phyloP scores from a whole-genome alignment of 495 filamentous ascomycete genomes.

The Durotheca rogersii region DNA sequence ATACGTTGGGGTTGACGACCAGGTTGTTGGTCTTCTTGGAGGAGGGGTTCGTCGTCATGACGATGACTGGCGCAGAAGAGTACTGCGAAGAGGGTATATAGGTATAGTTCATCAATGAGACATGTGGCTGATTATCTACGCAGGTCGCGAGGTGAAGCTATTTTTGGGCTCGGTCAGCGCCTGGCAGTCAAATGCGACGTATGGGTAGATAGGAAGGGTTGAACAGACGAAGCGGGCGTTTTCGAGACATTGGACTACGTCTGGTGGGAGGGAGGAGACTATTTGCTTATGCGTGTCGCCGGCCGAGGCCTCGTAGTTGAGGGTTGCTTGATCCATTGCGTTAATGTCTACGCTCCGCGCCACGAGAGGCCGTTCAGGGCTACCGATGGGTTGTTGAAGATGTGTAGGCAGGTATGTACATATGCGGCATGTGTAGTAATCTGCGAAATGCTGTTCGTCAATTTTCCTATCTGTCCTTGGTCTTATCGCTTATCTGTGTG shows the following conservation, averaged over 20 bases:
- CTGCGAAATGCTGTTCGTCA: too few relatives aligned
- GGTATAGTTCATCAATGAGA: slow-evolving; percentile 98
- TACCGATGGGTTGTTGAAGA: too few relatives aligned
- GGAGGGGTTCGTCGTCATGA: slow-evolving; percentile 90
- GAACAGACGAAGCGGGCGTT: slow-evolving; percentile 86
- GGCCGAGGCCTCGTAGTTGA: slow-evolving; percentile 73
- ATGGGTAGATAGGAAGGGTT: neutral
- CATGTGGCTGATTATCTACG: slow-evolving; percentile 78
- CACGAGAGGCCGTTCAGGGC: slow-evolving; percentile 12
- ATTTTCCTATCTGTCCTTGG: too few relatives aligned
- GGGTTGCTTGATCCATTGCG: slow-evolving; percentile 55
- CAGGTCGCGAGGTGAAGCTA: slow-evolving; percentile 95
- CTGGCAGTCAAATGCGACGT: neutral
- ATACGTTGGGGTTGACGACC: slow-evolving; percentile 82
- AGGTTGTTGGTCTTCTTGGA: slow-evolving; percentile 90
- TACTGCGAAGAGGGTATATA: slow-evolving; percentile 86
- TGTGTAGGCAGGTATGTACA: too few relatives aligned
- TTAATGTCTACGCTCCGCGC: neutral
- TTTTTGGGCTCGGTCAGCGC: slow-evolving; percentile 12
- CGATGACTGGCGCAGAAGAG: slow-evolving; percentile 69
- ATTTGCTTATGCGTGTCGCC: slow-evolving; percentile 69
- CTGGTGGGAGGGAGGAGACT: slow-evolving; percentile 67
- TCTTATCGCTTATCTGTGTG: too few relatives aligned
- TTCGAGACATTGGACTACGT: slow-evolving; percentile 87
- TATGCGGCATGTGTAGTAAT: too few relatives aligned